Base-by-base conservation (phyloP, 2,329 filamentous ascomycete genomes). In the Chalara sp. region DNA sequence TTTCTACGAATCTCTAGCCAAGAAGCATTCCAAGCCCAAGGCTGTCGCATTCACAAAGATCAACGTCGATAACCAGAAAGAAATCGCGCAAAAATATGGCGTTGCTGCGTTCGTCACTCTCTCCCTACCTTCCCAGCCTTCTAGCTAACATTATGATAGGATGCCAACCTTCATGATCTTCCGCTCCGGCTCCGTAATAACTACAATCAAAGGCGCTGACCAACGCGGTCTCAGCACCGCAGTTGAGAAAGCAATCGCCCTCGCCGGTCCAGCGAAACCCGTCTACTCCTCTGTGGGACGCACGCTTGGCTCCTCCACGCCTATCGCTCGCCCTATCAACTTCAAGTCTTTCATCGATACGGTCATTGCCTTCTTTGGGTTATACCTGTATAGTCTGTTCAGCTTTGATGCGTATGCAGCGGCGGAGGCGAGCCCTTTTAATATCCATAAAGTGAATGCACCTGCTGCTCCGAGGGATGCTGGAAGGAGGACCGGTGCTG, bases 161-260 rank as follows among this genome's bases (percentile, higher is more conserved):
- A 91, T 95, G 83, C 93, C 93, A 5, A 97, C 93, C 48, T 97
- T 99, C 72, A 80, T 96, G 67, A 83, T 97, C 69, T 91, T 89
- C 76, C 86, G 88, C 71, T 82, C 81, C 65, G 84, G 85, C 61
- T 75, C 78, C 57, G 81, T 85, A 62, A 78, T 87, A 64, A 79
- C 88, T 58, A 90, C 86, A 32, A 83, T 96, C 64, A 79, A 80
- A 63, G 93, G 93, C 61, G 90, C 91, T 33, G 87, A 96, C 71
- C 80, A 84, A 1, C 76, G 83, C 8, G 84, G 82, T 47, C 81
- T 99, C 42, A 86, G 83, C 35, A 78, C 82, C 50, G 88, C 87
- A 29, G 84, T 96, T 57, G 83, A 85, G 62, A 86, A 86, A 65
- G 81, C 80, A 4, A 72, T 82, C 47, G 80, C 79, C 65, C 70